A percentile compares a stretch with the other conserved stretches of the same genome.
These are phyloP conservation scores for Simplicillium sp. DNA, from an alignment of 2,329 filamentous ascomycete species.

Conservation along the genomic window DNA sequence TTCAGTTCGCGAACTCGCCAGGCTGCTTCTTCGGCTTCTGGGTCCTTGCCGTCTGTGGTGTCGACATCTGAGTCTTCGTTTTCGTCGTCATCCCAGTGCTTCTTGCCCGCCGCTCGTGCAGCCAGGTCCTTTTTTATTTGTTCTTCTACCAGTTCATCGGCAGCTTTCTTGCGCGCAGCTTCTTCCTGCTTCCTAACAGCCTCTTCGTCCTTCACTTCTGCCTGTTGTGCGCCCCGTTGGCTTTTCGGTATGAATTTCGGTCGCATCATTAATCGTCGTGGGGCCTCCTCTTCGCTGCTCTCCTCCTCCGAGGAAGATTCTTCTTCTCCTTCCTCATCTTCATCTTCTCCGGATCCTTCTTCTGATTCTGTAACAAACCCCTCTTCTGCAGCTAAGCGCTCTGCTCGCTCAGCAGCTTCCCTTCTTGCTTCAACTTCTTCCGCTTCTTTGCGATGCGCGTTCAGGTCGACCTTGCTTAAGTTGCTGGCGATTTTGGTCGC, in stretches of 20 bases:
- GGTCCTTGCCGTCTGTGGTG: slow-evolving; percentile 79
- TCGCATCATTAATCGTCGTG: slow-evolving; percentile 47
- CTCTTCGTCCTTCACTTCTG: slow-evolving; percentile 22
- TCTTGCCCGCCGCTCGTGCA: slow-evolving; percentile 65
- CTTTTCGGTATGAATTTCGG: slow-evolving; percentile 56
- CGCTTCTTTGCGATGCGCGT: slow-evolving; percentile 33
- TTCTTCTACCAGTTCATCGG: slow-evolving; percentile 75
- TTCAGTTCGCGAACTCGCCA: slow-evolving; percentile 92
- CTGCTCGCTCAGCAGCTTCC: slow-evolving; percentile 38
- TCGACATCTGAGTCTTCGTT: slow-evolving; percentile 68
- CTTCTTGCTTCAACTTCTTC: slow-evolving; percentile 37
- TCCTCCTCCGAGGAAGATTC: slow-evolving; percentile 33
- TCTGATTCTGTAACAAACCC: slow-evolving; percentile 54
- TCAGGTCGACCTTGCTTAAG: slow-evolving; percentile 42
- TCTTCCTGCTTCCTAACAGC: slow-evolving; percentile 37
- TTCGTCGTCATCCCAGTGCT: slow-evolving; percentile 79
- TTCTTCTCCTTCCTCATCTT: slow-evolving; percentile 25
- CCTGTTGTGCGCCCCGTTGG: slow-evolving; percentile 30
- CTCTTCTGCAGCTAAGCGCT: slow-evolving; percentile 45
- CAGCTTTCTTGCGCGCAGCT: slow-evolving; percentile 56
- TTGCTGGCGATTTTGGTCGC: slow-evolving; percentile 47
- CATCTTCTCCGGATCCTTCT: slow-evolving; percentile 33
- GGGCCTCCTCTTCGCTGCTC: slow-evolving; percentile 47
- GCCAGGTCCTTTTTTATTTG: slow-evolving; percentile 77
- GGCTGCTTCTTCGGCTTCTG: slow-evolving; percentile 78